A percentile compares a stretch with the other conserved stretches of the same genome.
These are phyloP conservation scores for Ustilago curta DNA, from an alignment of 1,284 basidiomycete species.

Conservation along the genomic window DNA sequence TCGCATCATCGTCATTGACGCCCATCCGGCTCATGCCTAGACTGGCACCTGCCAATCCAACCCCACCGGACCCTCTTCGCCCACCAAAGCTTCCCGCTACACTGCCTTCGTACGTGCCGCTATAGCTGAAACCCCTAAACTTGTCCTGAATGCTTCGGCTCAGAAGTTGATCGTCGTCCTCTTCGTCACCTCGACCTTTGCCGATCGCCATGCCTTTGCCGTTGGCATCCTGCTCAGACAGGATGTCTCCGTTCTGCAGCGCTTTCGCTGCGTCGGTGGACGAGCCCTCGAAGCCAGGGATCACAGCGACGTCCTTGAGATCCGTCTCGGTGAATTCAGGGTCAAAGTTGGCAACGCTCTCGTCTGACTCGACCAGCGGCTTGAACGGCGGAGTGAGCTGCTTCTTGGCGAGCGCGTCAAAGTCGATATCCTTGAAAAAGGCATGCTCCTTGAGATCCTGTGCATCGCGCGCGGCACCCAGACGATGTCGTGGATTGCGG, in stretches of 20 bases:
- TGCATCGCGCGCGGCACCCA: slow-evolving; percentile 90
- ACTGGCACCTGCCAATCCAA: slow-evolving; percentile 53
- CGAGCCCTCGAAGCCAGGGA: slow-evolving; percentile 59
- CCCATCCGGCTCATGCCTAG: slow-evolving; percentile 62
- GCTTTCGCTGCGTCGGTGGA: slow-evolving; percentile 34
- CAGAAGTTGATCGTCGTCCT: slow-evolving; percentile 55
- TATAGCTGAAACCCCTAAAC: slow-evolving; percentile 68
- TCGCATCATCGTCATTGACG: slow-evolving; percentile 45
- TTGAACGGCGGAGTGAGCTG: slow-evolving; percentile 98
- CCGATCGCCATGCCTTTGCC: slow-evolving; percentile 50
- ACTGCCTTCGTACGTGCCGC: slow-evolving; percentile 63
- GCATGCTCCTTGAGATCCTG: slow-evolving; percentile 95
- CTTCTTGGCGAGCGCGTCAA: slow-evolving; percentile 78
- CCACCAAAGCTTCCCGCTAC: slow-evolving; percentile 59
- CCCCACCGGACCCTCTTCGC: slow-evolving; percentile 41
- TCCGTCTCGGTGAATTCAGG: slow-evolving; percentile 94
- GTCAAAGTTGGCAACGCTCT: slow-evolving; percentile 97
- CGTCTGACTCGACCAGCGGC: slow-evolving; percentile 96
- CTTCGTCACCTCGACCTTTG: slow-evolving; percentile 29
- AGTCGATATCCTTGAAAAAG: slow-evolving; percentile 86
- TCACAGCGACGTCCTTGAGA: slow-evolving; percentile 71
- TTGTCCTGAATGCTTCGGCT: slow-evolving; percentile 67
- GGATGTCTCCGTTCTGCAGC: slow-evolving; percentile 32
- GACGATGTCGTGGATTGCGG: slow-evolving; percentile 94
- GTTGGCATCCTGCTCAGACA: slow-evolving; percentile 25